Evolutionary conservation across 768 basidiomycete genomes (phyloP), one percentile per base, ranked within the genome.

Genomic region (Tricholoma sp.): DNA sequence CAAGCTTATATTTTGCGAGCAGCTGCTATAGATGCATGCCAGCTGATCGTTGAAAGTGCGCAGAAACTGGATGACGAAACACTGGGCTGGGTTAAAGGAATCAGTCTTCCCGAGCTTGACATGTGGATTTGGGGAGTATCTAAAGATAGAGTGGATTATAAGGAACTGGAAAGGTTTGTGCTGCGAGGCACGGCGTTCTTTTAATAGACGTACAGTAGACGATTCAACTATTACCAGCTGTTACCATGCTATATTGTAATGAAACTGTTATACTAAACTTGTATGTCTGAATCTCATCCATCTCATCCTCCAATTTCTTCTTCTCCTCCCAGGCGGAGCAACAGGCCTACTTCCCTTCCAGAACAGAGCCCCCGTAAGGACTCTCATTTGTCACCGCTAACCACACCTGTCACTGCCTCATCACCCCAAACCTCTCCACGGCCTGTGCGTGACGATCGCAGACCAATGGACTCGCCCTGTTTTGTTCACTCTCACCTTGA

Each of bases 401-500:
- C 24, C 5, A 27, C n/a, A 61, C 61, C 22, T 27, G 52, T 65
- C 11, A 68, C 67, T 7, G 67, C 64, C 16, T 54, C 64, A n/a
- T 55, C 67, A 19, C 61, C 52, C 34, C 50, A 61, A 47, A 55
- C 63, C 37, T 56, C 61, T 46, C 54, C 46, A 21, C 59, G 52
- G 51, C 35, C 63, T 55, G 34, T 51, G 31, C 55, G 51, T 9
- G 63, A 58, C 55, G 58, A 57, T 59, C 53, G 56, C 58, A 71
- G 74, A 53, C 66, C 77, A 19, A 72, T 78, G 63, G 75, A 79
- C 46, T 94, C 91, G 0, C 94, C 94, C 9, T 97, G 93, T 68
- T 96, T 94, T 71, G 86, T 98, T 35, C 94, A 98, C 74, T 94
- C 91, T 0, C 84, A 91, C 62, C 87, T 98, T 50, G 90, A 96